Evolutionary conservation across 2,329 filamentous ascomycete species (phyloP), one percentile per base, ranked within the genome.

Genomic region (Juglanconis sp.): DNA sequence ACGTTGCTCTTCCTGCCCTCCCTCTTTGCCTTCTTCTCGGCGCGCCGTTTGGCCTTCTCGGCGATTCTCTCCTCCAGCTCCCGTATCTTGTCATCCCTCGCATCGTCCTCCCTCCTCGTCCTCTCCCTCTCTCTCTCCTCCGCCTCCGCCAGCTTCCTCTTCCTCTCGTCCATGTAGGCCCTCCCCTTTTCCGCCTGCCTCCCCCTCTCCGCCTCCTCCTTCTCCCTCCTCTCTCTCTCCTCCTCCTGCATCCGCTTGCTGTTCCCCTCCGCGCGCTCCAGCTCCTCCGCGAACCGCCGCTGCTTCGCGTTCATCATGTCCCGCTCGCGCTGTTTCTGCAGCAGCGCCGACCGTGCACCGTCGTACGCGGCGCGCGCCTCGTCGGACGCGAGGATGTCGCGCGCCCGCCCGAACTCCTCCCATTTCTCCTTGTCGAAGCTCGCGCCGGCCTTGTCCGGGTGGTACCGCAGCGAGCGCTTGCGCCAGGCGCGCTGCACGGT

Each of bases 391-490:
- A 98, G 84, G 2, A 97, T 85, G 74, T 96, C 92, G 71, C 91
- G 87, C n/a, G 92, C 93, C 63, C 90, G 89, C 70, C 92, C 90
- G 60, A 96, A 87, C 1, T 90, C 81, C 73, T 96, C 90, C 79
- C 96, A 98, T 69, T 90, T 90, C 59, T 88, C 87, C 50, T 91
- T 82, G 66, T 95, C 91, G 68, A 89, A 91, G 42, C 82, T 78
- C 56, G 84, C 86, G 64, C 87, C 85, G 58, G 93, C 87, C 77
- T 97, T 96, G 81, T 98, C 94, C 1, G 94, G 94, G 73, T 98
- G 94, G 78, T 93, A 92, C 70, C 91, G 92, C n/a, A 96, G 80
- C 3, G 92, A 92, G 35, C 88, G 87, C 68, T 91, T 90, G 61
- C 92, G 86, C 80, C 94, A 97, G 49, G 91, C 92, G 66, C 89